Base-by-base conservation (phyloP, 805 yeast species). In the Cyberlindnera nakhonratchasimensis region DNA sequence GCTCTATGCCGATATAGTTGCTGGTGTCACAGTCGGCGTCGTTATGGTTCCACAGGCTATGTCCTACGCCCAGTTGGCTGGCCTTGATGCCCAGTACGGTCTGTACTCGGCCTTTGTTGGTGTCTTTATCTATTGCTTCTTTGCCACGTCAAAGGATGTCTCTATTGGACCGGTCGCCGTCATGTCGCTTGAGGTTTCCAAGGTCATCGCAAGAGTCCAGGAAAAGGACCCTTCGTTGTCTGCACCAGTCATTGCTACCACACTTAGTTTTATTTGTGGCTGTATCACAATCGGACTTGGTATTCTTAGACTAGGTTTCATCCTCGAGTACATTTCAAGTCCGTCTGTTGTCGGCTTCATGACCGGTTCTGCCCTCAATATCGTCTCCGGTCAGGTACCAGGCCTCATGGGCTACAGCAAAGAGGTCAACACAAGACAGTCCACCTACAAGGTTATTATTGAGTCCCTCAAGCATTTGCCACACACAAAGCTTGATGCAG, bases 121-220 rank as follows among this genome's bases (percentile, higher is more conserved):
- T 59, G 95, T 89, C 11, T 75, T 88, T 57, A 77, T 85, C 39
- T 90, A 90, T 63, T 83, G 95, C 37, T 75, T 90, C 55, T 90
- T 90, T 65, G 97, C 97, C 12, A 90, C 97, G 12, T 85, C 95
- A 19, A 90, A 90, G 64, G 97, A 90, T 71, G 96, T 90, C 29
- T 84, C 95, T 47, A 89, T 90, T 55, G 97, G 97, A 21, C 97
- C 97, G 10, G 97, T 90, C 28, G 97, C 97, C 11, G 97, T 90
- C 43, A 89, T 90, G 96, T 85, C 95, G 13, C 63, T 79, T 51
- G 90, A 88, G 61, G 88, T 86, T 26, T 81, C 90, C 37, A 86
- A 82, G 61, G 88, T 86, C 42, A 72, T 90, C 42, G 72, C 78
- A 21, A 69, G 70, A 37, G 93, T 89, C 10, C 76, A 77, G 47